phyloP scores from a whole-genome alignment of 371 early-diverging fungal genomes.

The Nematocida major region DNA sequence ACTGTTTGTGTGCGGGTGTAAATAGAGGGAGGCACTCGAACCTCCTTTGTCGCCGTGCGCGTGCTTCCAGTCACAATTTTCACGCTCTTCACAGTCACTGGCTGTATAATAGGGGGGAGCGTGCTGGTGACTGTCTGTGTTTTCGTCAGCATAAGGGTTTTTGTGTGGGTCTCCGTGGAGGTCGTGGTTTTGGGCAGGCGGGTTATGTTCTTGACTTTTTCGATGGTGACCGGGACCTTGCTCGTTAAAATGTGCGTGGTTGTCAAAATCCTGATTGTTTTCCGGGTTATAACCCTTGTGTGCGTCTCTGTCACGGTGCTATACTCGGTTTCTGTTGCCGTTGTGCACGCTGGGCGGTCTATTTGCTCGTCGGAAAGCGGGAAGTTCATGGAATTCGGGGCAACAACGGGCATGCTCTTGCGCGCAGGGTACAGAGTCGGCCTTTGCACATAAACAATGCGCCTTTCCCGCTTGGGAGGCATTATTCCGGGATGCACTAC shows the following conservation, averaged over 20 bases:
- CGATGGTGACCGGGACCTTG: slow-evolving; percentile 12
- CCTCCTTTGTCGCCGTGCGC: background rate
- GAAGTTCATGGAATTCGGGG: too few species aligned
- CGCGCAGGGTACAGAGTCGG: background rate
- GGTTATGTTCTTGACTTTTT: background rate
- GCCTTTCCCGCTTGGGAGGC: background rate
- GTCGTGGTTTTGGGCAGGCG: background rate
- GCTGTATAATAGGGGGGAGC: background rate
- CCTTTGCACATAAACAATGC: background rate
- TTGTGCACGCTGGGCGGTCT: background rate
- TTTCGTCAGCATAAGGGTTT: slow-evolving; percentile 13
- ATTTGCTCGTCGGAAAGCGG: too few species aligned
- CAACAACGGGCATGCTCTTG: too few species aligned
- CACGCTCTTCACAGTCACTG: slow-evolving; percentile 15
- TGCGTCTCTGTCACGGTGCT: background rate
- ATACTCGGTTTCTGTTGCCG: background rate
- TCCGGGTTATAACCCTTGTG: background rate
- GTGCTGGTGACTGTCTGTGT: slow-evolving; percentile 7
- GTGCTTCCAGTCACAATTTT: slow-evolving; percentile 1
- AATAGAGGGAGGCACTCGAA: background rate
- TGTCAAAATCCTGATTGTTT: background rate
- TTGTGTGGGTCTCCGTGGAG: slow-evolving; percentile 6
- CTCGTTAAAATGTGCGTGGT: background rate
- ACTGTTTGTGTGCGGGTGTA: background rate
- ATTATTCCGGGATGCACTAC: background rate